Conservation (phyloP, 768 basidiomycete genomes). For the Phaeotremella fagi region DNA sequence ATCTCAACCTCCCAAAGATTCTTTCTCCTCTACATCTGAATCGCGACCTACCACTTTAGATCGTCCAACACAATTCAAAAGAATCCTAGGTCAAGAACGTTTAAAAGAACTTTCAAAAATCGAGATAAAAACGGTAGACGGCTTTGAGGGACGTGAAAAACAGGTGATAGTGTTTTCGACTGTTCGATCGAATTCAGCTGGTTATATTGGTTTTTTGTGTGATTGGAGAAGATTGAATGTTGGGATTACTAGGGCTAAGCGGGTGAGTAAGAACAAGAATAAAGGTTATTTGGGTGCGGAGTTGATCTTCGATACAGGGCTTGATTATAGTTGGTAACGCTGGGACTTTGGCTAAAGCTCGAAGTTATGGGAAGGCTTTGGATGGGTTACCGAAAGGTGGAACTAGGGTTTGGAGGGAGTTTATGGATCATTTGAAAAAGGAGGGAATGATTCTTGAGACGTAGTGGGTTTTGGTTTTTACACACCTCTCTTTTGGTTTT, state of each 20-base stretch:
- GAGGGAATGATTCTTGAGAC: constrained; percentile 15
- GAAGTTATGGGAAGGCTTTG: constrained; percentile 4
- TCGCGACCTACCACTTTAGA: constrained; percentile 22
- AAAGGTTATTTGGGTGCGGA: neutral
- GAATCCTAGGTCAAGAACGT: constrained; percentile 62
- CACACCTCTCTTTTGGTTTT: too few species aligned
- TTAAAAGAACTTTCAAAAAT: constrained; percentile 62
- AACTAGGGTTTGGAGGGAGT: constrained; percentile 22
- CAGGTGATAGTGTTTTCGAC: constrained; percentile 88
- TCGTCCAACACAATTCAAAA: constrained; percentile 57
- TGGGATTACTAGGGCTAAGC: constrained; percentile 79
- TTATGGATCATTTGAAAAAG: constrained; percentile 17
- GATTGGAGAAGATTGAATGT: constrained; percentile 84
- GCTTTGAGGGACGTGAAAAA: constrained; percentile 91
- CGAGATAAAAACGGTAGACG: constrained; percentile 89
- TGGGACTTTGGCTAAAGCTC: constrained; percentile 26
- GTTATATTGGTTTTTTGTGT: constrained; percentile 81
- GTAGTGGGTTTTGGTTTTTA: neutral
- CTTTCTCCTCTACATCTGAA: neutral
- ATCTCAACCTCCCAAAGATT: too few species aligned
- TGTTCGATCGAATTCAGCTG: constrained; percentile 71
- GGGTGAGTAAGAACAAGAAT: constrained; percentile 44
- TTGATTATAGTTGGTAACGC: constrained; percentile 39
- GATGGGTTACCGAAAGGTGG: constrained; percentile 19
- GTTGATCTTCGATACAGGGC: constrained; percentile 15